Evolutionary conservation across 306 rosid species (phyloP).

Genomic region (Trifolium repens): DNA sequence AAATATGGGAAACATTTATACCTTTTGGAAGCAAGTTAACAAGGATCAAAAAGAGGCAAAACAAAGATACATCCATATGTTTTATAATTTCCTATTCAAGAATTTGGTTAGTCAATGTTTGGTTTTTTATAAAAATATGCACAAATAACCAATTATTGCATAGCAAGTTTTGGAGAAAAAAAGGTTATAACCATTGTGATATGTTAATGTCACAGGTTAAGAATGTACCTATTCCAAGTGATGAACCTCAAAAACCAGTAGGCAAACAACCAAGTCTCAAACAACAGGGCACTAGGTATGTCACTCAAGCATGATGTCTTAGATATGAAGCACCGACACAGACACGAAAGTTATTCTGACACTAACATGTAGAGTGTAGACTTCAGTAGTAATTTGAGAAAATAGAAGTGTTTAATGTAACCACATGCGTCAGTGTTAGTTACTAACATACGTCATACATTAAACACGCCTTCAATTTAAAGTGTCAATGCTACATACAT

Average conservation of each 20-base stretch:
- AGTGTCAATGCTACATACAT: not conserved
- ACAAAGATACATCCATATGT: conserved; percentile 84
- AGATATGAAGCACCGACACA: not conserved
- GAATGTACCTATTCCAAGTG: conserved; percentile 60
- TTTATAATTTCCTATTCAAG: conserved; percentile 72
- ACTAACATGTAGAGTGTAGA: no score
- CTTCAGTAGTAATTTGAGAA: not conserved
- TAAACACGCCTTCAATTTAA: not conserved
- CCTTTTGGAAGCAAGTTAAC: conserved; percentile 76
- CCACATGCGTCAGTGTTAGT: no score
- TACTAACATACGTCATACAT: not conserved
- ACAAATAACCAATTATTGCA: not conserved
- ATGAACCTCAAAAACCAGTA: conserved; percentile 52
- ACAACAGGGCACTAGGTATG: conserved; percentile 55
- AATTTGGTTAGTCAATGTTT: conserved; percentile 58
- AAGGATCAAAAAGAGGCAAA: conserved; percentile 83
- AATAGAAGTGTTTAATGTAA: not conserved
- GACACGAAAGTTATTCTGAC: not conserved
- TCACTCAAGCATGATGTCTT: conserved; percentile 1
- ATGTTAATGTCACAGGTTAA: conserved; percentile 62
- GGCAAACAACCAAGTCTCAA: conserved; percentile 48
- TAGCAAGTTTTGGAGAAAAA: not conserved
- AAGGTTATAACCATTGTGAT: conserved; percentile 19
- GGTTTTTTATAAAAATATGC: not conserved
- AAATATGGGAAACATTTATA: conserved; percentile 78